Evolutionary conservation across 163 green algal genomes (phyloP).

Genomic region (Scenedesmus sp.): DNA sequence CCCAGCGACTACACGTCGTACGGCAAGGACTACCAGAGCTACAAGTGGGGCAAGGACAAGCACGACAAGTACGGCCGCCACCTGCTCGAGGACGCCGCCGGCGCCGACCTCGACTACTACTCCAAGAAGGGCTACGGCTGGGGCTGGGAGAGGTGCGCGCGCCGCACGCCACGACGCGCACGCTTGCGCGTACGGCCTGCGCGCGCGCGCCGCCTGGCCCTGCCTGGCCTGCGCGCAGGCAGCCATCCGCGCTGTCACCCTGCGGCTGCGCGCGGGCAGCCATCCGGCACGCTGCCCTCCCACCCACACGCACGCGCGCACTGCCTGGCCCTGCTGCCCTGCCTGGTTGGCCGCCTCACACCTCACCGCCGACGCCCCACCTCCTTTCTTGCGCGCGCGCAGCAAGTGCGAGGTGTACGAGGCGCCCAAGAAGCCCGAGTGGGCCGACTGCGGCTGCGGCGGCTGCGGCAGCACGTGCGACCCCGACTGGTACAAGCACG

Average conservation of each 20-base stretch:
- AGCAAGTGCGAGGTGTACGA: conserved; percentile 43
- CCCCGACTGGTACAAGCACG: conserved; percentile 16
- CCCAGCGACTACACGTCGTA: neutral
- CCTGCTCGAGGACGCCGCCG: conserved; percentile 19
- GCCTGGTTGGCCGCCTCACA: neutral
- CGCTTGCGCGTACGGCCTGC: neutral
- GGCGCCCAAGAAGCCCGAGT: conserved; percentile 1
- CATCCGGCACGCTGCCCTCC: neutral
- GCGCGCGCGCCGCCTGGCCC: neutral
- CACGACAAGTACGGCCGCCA: conserved; percentile 15
- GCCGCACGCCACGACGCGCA: neutral
- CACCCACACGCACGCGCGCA: neutral
- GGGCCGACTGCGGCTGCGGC: neutral
- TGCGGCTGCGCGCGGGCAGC: neutral
- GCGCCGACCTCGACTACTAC: conserved; percentile 22
- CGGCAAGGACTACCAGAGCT: conserved; percentile 20
- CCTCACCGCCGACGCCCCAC: too few species aligned
- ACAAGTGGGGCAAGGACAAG: conserved; percentile 6
- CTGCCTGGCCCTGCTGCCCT: neutral
- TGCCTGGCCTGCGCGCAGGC: neutral
- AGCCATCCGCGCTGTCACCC: neutral
- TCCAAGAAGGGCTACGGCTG: conserved; percentile 23
- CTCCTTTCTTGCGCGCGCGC: neutral
- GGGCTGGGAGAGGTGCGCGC: conserved; percentile 28
- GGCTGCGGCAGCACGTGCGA: neutral